Base-by-base conservation (phyloP, 139 green algal genomes). In the Chlorella sp. region DNA sequence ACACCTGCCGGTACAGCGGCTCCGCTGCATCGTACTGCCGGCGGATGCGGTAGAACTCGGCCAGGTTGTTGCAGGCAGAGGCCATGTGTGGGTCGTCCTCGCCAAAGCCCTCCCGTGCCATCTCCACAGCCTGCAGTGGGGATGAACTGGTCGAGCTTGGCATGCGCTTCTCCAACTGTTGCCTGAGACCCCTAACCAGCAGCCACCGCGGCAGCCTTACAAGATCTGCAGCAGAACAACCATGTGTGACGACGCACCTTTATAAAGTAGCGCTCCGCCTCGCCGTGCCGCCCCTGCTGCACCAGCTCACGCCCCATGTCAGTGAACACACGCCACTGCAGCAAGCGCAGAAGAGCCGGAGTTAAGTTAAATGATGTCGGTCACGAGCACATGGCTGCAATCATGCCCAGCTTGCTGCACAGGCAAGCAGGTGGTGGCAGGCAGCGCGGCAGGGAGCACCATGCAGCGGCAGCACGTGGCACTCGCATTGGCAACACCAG, bases 21-120 rank as follows among this genome's bases (percentile, higher is more conserved):
- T 93, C 89, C 30, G 94, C 94, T 73, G 91, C 80, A 21, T 90
- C 89, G 56, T 86, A 89, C 69, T 86, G 81, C 44, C 90, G 69
- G 1, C 72, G 92, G 85, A 95, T 90, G 72, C 93, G 88, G 80
- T 93, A 93, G 78, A 94, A 92, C 85, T 96, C 94, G 1, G 94
- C 94, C 78, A 96, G 87, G 91, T 96, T 95, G 87, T 96, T 92
- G 82, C 88, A 76, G 23, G 90, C 80, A 38, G 84, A 89, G 23
- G 93, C 93, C 41, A 96, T 88, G 83, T 96, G 94, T 0, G 92
- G 89, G 85, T 96, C 93, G 9, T 75, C 71, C 20, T 74, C 74
- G 16, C 92, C 92, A 87, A 96, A 96, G 20, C 94, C 94, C 64
- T 88, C 76, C 13, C 73, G 78, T 13, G 93, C 92, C 75, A 92